Evolutionary conservation across 148 eudicot species (phyloP), one percentile per base, ranked within the genome.

Genomic region (Rhododendron kiyosumense): DNA sequence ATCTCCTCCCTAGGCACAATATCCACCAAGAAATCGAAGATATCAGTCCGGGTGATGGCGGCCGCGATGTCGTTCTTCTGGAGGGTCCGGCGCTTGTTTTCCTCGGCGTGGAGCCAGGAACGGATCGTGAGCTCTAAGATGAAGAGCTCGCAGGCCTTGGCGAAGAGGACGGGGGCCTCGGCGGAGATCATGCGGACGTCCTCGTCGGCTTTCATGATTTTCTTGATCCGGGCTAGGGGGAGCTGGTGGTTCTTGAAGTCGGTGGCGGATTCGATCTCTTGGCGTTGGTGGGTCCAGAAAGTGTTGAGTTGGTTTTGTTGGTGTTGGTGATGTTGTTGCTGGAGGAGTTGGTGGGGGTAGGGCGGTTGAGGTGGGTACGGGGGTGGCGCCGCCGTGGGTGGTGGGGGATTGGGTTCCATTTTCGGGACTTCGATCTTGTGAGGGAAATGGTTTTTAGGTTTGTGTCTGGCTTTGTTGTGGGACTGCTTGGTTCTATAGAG

Each of bases 101-200:
- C 96, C 89, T 95, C 96, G 1, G 98, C 98, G 88, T 95, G 96
- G 10, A 95, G 90, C 98, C 98, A 95, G 0, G 96, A 94, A 0
- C 96, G 90, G 13, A 93, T 94, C 0, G 98, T 95, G 83, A 95
- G 95, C 84, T 95, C 98, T 7, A 95, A 91, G 34, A 95, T 94
- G 91, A 95, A 95, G 30, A 95, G 90, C 87, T 95, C 98, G 87
- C 98, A 95, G 8, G 98, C 98, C 86, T 95, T 95, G 26, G 98
- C 94, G 89, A 95, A 95, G 2, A 95, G 86, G 5, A 95, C 93
- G 0, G 98, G 98, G 0, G 98, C 96, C 79, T 95, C 97, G 8
- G 97, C 98, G 2, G 98, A 95, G 84, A 95, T 95, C 98, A 95
- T 95, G 1, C 98, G 93, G 0, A 95, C 98, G 61, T 95, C 98